Evolutionary conservation across 768 basidiomycete genomes (phyloP).

Genomic region (Panaeolus papilionaceus): DNA sequence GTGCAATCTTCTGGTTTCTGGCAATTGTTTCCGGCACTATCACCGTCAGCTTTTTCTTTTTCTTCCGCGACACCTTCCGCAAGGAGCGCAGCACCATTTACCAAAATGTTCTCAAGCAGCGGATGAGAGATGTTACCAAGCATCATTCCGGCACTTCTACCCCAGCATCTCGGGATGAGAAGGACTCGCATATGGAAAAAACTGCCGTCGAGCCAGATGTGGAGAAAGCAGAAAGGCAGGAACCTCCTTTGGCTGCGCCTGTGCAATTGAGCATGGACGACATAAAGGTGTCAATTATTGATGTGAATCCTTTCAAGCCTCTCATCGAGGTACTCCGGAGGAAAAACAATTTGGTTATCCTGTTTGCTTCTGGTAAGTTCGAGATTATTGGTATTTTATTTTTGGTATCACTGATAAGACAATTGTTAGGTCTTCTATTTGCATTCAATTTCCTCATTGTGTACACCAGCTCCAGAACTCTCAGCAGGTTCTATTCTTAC

Average conservation of each 20-base stretch:
- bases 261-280: constrained; percentile 4
- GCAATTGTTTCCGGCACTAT: constrained; percentile 63
- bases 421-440: constrained; percentile 64
- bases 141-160: not conserved
- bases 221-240: constrained; percentile 23
- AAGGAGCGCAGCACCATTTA: constrained; percentile 83
- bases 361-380: constrained; percentile 66
- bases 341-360: constrained; percentile 70
- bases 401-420: not conserved
- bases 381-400: not conserved
- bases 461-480: constrained; percentile 78
- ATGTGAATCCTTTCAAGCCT: constrained; percentile 79
- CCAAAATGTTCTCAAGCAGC: constrained; percentile 64
- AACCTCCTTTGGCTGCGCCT: constrained; percentile 19
- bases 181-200: constrained; percentile 29
- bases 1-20: constrained; percentile 85
- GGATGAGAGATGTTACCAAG: constrained; percentile 30
- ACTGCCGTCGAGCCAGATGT: constrained; percentile 31
- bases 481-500: constrained; percentile 68
- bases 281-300: constrained; percentile 63
- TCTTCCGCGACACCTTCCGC: constrained; percentile 86
- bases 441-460: constrained; percentile 73
- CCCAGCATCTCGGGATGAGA: constrained; percentile 5
- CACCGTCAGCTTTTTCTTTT: constrained; percentile 60
- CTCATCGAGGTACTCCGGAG: constrained; percentile 62